These are phyloP conservation scores for Saccharomycopsis synnaedendra DNA, from an alignment of 805 yeast species.

Conservation along the genomic window DNA sequence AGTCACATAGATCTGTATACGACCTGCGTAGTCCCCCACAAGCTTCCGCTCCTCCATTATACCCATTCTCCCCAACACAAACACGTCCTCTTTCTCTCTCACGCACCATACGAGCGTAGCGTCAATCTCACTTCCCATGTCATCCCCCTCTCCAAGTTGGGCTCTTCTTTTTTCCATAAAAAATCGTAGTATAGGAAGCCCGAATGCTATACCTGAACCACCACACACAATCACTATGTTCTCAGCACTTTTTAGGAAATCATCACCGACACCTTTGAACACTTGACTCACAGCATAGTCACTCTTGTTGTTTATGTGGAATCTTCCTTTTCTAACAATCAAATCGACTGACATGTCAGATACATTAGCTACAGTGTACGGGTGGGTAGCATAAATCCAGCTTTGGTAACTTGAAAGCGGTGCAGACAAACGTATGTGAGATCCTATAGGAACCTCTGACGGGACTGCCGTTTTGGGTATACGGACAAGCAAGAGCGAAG, in stretches of 20 bases:
- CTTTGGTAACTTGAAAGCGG: conserved; percentile 27
- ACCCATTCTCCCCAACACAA: conserved; percentile 30
- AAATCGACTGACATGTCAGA: conserved; percentile 32
- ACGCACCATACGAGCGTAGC: conserved; percentile 46
- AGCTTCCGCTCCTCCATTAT: conserved; percentile 12
- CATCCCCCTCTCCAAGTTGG: not conserved
- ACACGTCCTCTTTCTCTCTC: conserved; percentile 33
- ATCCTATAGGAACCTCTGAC: conserved; percentile 27
- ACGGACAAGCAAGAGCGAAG: conserved; percentile 2
- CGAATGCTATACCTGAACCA: conserved; percentile 64
- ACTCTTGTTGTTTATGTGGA: not conserved
- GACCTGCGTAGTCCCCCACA: not conserved
- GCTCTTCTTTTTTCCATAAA: not conserved
- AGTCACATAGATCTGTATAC: not conserved
- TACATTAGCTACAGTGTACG: conserved; percentile 47
- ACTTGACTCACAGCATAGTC: conserved; percentile 29
- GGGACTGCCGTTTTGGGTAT: not conserved
- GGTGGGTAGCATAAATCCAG: conserved; percentile 53
- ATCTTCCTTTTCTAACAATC: conserved; percentile 33
- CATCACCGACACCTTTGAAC: conserved; percentile 17
- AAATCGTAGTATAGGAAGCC: conserved; percentile 28
- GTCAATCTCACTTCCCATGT: conserved; percentile 14
- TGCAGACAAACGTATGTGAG: conserved; percentile 43
- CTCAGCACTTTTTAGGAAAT: conserved; percentile 6
- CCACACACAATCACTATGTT: conserved; percentile 47